phyloP scores from a whole-genome alignment of 345 rosid genomes.

The Hypericum perforatum region DNA sequence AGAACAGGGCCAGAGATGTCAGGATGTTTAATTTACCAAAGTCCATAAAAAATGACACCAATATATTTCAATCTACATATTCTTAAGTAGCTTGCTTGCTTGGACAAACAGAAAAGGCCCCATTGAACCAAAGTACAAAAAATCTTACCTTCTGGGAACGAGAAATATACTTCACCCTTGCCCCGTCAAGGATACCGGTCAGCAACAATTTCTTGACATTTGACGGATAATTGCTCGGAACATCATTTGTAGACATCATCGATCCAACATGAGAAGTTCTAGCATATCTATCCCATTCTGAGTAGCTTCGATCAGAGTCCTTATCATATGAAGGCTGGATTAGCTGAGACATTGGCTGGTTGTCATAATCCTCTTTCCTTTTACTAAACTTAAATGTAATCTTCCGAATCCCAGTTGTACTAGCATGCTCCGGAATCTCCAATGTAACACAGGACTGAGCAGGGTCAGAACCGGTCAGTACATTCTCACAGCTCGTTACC shows the following conservation, averaged over 20 bases:
- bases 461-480: constrained; percentile 11
- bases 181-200: constrained; percentile 77
- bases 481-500: constrained; percentile 26
- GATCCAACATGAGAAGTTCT: too few relatives aligned
- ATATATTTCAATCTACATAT: too few relatives aligned
- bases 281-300: constrained; percentile 15
- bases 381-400: constrained; percentile 77
- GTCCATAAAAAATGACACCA: too few relatives aligned
- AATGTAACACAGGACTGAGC: constrained; percentile 45
- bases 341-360: constrained; percentile 6
- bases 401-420: constrained; percentile 74
- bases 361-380: constrained; percentile 46
- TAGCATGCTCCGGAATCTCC: constrained; percentile 81
- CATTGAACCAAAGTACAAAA: not conserved
- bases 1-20: too few relatives aligned
- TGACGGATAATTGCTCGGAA: constrained; percentile 45
- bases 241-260: constrained; percentile 74
- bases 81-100: too few relatives aligned
- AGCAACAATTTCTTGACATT: constrained; percentile 76
- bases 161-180: constrained; percentile 70
- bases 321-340: constrained; percentile 16
- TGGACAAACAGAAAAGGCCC: too few relatives aligned
- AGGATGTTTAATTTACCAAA: too few relatives aligned
- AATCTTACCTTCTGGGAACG: constrained; percentile 36
- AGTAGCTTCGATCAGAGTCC: constrained; percentile 9